A percentile compares a stretch with the other conserved stretches of the same genome.
phyloP scores from a whole-genome alignment of 257 asterid genomes.

The Solanum ahanhuiri region DNA sequence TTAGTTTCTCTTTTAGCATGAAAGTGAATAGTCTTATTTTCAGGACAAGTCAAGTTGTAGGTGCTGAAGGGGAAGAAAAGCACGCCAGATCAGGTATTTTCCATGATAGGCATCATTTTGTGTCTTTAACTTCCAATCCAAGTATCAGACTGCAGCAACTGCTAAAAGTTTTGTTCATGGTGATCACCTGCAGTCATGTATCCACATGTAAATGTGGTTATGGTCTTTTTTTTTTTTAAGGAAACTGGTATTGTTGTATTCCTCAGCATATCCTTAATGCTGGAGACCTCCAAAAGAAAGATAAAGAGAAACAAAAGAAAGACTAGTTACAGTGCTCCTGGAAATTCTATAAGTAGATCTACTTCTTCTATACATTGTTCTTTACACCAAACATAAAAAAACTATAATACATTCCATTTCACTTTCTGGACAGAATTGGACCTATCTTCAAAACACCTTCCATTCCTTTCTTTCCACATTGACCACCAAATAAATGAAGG shows the following conservation, averaged over 20 bases:
- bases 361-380: neutral
- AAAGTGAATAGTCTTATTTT: neutral
- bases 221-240: neutral
- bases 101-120: neutral
- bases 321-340: neutral
- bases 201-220: neutral
- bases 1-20: neutral
- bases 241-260: neutral
- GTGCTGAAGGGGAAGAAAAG: neutral
- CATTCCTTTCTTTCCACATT: neutral
- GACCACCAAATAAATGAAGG: neutral
- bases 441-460: neutral
- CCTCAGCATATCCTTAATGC: neutral
- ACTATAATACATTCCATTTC: neutral
- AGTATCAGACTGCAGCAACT: neutral
- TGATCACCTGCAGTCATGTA: neutral
- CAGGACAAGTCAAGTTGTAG: neutral
- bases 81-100: constrained; percentile 1
- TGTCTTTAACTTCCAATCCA: neutral
- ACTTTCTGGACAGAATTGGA: neutral
- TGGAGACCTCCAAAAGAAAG: neutral
- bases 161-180: neutral
- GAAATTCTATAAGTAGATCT: neutral
- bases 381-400: neutral
- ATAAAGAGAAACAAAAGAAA: neutral